Evolutionary conservation across 495 filamentous ascomycete genomes (phyloP).

Genomic region (Bombardia bombarda): DNA sequence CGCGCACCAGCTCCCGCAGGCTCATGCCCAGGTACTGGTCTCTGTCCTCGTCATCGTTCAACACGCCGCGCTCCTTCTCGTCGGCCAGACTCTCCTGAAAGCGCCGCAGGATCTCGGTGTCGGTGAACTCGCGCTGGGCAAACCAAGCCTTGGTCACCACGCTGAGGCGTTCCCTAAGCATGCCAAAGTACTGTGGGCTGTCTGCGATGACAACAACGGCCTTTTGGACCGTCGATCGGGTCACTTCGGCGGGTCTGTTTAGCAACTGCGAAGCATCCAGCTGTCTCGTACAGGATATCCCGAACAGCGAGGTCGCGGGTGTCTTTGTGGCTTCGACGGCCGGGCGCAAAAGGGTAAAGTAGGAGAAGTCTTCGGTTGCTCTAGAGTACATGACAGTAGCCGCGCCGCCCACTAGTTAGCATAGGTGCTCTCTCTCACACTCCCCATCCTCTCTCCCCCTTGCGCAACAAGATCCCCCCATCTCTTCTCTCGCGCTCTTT

Average conservation of each 20-base stretch:
- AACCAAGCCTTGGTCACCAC: conserved; percentile 96
- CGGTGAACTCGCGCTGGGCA: conserved; percentile 71
- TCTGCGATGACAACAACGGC: conserved; percentile 96
- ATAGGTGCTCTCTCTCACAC: too few relatives aligned
- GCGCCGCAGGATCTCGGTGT: conserved; percentile 52
- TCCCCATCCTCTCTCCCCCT: too few relatives aligned
- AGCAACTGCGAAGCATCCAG: conserved; percentile 71
- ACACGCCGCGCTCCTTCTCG: conserved; percentile 50
- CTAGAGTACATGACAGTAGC: conserved; percentile 36
- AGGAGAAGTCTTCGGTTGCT: conserved; percentile 90
- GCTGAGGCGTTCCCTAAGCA: conserved; percentile 73
- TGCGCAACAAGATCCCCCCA: too few relatives aligned
- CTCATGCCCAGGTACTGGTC: conserved; percentile 92
- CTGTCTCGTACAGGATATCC: conserved; percentile 91
- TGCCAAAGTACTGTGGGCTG: conserved; percentile 71
- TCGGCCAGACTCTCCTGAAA: conserved; percentile 83
- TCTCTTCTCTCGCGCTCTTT: too few relatives aligned
- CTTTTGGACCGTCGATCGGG: conserved; percentile 92
- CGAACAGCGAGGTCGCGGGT: conserved; percentile 85
- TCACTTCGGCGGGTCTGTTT: conserved; percentile 78
- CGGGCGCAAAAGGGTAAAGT: conserved; percentile 83
- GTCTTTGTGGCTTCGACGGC: conserved; percentile 41
- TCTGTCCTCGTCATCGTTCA: conserved; percentile 60
- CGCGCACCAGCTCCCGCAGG: conserved; percentile 81
- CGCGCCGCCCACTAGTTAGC: too few relatives aligned